Conservation (phyloP, 2,329 filamentous ascomycete species). For the Diplodia corticola region DNA sequence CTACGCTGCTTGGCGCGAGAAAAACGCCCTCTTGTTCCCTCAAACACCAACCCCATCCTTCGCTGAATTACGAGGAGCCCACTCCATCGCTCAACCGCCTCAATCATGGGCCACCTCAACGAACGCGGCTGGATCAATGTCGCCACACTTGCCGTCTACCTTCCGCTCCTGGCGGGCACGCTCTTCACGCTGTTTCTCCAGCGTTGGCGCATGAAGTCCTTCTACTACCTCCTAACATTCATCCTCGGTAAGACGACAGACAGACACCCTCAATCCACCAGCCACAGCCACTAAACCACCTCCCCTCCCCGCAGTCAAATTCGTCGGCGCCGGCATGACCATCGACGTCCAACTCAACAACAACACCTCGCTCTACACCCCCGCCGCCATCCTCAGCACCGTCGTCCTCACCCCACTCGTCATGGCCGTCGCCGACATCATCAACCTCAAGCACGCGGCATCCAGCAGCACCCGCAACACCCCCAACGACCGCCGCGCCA, state of each 20-base stretch:
- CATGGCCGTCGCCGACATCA: neutral
- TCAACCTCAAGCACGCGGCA: neutral
- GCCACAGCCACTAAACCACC: neutral
- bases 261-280: neutral
- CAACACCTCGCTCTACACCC: conserved; percentile 5
- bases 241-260: neutral
- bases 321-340: conserved; percentile 1
- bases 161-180: neutral
- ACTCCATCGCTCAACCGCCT: too few species aligned
- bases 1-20: neutral
- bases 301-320: neutral
- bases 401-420: conserved; percentile 2
- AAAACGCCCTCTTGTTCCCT: neutral
- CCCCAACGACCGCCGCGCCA: neutral
- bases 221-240: conserved; percentile 5
- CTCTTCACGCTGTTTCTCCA: neutral
- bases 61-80: too few species aligned
- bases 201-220: neutral
- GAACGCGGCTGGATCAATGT: conserved; percentile 11
- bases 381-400: conserved; percentile 9
- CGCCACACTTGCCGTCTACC: neutral
- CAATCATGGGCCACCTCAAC: neutral
- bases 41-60: neutral
- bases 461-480: too few species aligned
- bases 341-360: conserved; percentile 5